These are phyloP conservation scores for Gymnopilus junonius DNA, from an alignment of 768 basidiomycete genomes.

Conservation along the genomic window DNA sequence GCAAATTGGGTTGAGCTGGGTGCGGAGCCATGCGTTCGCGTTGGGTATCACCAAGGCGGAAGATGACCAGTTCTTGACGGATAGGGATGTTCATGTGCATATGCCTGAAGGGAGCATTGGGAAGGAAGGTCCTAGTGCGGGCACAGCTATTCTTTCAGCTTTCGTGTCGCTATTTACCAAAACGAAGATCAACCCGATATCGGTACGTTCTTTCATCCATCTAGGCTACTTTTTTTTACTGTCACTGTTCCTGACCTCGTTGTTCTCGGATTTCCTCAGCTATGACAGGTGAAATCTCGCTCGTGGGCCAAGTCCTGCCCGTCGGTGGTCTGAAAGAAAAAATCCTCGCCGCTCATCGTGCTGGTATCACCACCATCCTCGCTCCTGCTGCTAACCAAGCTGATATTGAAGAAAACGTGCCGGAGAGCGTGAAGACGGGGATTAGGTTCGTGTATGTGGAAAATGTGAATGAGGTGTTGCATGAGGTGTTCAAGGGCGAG, in stretches of 20 bases:
- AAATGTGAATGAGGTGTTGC: conserved; percentile 86
- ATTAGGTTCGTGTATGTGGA: conserved; percentile 96
- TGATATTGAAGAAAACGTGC: conserved; percentile 98
- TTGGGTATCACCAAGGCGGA: conserved; percentile 80
- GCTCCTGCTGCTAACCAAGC: conserved; percentile 88
- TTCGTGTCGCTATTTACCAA: conserved; percentile 92
- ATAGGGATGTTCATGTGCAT: conserved; percentile 92
- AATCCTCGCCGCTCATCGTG: conserved; percentile 95
- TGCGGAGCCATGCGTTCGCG: conserved; percentile 87
- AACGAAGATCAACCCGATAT: conserved; percentile 87
- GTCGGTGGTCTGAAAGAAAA: conserved; percentile 97
- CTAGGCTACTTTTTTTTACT: neutral
- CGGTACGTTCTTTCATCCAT: conserved; percentile 57
- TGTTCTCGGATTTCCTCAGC: conserved; percentile 50
- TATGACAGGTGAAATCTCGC: conserved; percentile 98
- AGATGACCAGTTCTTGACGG: conserved; percentile 79
- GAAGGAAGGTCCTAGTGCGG: conserved; percentile 96
- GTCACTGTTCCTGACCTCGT: neutral
- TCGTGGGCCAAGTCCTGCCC: conserved; percentile 94
- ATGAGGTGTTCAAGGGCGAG: conserved; percentile 80
- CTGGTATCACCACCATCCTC: conserved; percentile 92
- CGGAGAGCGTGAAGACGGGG: conserved; percentile 92
- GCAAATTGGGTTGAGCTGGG: conserved; percentile 93
- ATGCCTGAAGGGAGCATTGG: conserved; percentile 96
- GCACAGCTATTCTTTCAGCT: conserved; percentile 90